Conservation (phyloP, 352 stramenopile species). For the Globisporangium irregulare region DNA sequence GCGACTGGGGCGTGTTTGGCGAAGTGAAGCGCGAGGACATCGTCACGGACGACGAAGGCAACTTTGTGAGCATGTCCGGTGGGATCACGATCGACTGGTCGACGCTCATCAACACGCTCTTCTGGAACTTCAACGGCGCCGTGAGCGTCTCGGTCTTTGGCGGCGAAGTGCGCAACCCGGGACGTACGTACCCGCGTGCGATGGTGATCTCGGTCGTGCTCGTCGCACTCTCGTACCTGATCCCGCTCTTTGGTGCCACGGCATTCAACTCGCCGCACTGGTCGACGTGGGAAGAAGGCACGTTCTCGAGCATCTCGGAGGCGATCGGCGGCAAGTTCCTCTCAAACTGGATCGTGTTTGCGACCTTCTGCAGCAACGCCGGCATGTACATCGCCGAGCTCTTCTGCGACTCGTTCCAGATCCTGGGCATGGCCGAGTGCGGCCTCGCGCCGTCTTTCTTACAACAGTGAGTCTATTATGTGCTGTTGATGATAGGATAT, state of each 20-base stretch:
- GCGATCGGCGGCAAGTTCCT: slow-evolving; percentile 85
- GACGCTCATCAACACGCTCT: slow-evolving; percentile 91
- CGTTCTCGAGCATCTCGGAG: slow-evolving; percentile 84
- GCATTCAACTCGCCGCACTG: slow-evolving; percentile 62
- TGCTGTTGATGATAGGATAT: slow-evolving; percentile 39
- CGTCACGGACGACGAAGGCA: slow-evolving; percentile 26
- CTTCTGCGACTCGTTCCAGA: slow-evolving; percentile 89
- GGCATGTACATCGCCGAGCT: slow-evolving; percentile 93
- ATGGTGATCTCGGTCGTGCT: slow-evolving; percentile 82
- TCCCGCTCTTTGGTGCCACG: slow-evolving; percentile 84
- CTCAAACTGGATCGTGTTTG: slow-evolving; percentile 84
- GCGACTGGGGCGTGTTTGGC: slow-evolving; percentile 35
- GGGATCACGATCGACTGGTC: slow-evolving; percentile 62
- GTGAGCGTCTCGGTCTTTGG: slow-evolving; percentile 87
- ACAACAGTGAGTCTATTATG: slow-evolving; percentile 42
- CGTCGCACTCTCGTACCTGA: slow-evolving; percentile 78
- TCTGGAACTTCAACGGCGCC: slow-evolving; percentile 96
- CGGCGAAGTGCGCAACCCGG: slow-evolving; percentile 85
- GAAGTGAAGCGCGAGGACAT: slow-evolving; percentile 37
- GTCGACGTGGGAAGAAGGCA: slow-evolving; percentile 87
- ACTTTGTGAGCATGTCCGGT: slow-evolving; percentile 40
- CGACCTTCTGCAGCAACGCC: slow-evolving; percentile 86
- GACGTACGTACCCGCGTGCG: slow-evolving; percentile 71
- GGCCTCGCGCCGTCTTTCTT: slow-evolving; percentile 85
- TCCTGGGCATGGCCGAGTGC: slow-evolving; percentile 77